Evolutionary conservation across 208 protist species (phyloP).

Genomic region (Leishmania turanica): DNA sequence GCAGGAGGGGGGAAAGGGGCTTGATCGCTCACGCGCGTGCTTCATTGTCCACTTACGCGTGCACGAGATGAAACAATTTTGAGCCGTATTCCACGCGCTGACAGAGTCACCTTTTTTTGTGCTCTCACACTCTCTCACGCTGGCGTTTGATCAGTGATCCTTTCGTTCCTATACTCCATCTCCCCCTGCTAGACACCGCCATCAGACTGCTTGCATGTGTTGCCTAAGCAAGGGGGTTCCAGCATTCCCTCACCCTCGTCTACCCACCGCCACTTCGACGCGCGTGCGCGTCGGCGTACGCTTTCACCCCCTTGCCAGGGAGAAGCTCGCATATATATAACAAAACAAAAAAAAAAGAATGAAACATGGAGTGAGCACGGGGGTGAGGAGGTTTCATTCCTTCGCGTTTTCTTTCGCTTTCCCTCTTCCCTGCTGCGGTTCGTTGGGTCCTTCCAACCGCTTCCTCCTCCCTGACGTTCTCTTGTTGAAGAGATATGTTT

Average conservation of each 20-base stretch:
- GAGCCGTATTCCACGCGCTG: neutral
- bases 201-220: neutral
- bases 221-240: neutral
- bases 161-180: neutral
- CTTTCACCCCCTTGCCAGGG: neutral
- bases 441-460: neutral
- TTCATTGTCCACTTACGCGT: neutral
- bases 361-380: neutral
- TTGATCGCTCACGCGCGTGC: no score
- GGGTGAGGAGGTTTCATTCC: no score
- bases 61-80: neutral
- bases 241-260: neutral
- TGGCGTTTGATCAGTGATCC: no score
- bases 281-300: neutral
- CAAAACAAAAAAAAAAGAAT: neutral
- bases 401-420: neutral
- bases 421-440: neutral
- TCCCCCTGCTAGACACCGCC: neutral
- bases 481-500: neutral
- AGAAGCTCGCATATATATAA: neutral
- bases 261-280: neutral
- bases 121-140: no score
- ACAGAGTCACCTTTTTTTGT: neutral
- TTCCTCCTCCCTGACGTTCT: neutral
- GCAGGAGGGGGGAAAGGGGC: no score